Evolutionary conservation across 495 filamentous ascomycete genomes (phyloP), one percentile per base, ranked within the genome.

Genomic region (Penicillium macrosclerotiorum): DNA sequence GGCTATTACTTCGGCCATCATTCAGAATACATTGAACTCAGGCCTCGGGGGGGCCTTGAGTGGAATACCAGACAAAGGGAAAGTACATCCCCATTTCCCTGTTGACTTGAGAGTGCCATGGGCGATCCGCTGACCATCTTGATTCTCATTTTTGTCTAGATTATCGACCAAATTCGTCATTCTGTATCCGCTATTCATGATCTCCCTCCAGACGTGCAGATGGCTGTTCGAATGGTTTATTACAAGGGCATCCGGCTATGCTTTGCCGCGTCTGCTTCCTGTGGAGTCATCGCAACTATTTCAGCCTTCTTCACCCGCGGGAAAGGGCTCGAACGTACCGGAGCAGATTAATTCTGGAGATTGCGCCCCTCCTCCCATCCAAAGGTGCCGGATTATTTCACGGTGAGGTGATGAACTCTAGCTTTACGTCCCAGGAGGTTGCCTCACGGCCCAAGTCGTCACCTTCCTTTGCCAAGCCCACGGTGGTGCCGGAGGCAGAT

Each of bases 21-120:
- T 83, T 20, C 82, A 84, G 65, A 84, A 82, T 41, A 77, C 80
- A 57, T 71, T 84, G 51, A 75, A 68, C 55, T 63, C 75, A 49
- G 71, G 73, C 61, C 73, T 85, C 38, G 71, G 73, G 5, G 64
- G 67, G 51, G 80, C 73, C 49, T 69, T 85, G 68, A 71, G 69
- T 67, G 78, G 73, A 67, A 69, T 83, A 69, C 76, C 80, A 66
- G 72, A 84, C 54, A 82, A 82, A 78, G 75, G 75, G 74, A 82
- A 76, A 78, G 81, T 84, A 80, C 70, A 58, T 63, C 60, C 65
- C 65, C 66, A 52, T 57, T 42, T 61, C 53, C 37, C 22, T 34
- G 17, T 38, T 29, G n/a, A n/a, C 19, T 8, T 39, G 14, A 13
- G 32, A 13, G 5, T 9, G 17, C 12, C 31, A 4, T 41, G 43